A percentile compares a stretch with the other conserved stretches of the same genome.
Evolutionary conservation across 345 rosid genomes (phyloP).

Genomic region (Conringia planisiliqua): DNA sequence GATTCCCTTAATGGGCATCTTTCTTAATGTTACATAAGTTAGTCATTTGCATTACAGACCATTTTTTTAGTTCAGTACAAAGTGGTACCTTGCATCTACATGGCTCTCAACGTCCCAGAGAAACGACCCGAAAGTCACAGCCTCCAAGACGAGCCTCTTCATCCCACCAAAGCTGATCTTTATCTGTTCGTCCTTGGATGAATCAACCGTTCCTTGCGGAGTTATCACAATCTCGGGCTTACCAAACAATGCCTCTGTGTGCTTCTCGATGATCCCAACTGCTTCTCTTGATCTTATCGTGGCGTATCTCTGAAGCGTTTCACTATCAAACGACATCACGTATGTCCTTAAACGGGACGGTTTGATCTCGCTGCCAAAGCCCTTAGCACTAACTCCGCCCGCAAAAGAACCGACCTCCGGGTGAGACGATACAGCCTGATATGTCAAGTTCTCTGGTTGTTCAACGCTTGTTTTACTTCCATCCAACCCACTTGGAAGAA

Average conservation of each 20-base stretch:
- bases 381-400: constrained; percentile 54
- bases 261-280: constrained; percentile 87
- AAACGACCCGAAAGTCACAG: constrained; percentile 94
- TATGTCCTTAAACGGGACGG: constrained; percentile 68
- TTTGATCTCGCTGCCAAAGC: constrained; percentile 57
- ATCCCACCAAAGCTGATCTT: constrained; percentile 83
- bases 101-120: constrained; percentile 97
- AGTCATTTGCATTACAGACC: constrained; percentile 20
- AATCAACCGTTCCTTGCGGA: constrained; percentile 63
- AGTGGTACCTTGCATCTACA: constrained; percentile 93
- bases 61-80: constrained; percentile 53
- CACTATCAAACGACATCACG: constrained; percentile 91
- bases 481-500: constrained; percentile 52
- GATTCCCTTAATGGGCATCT: constrained; percentile 12
- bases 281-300: constrained; percentile 93
- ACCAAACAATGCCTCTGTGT: constrained; percentile 93
- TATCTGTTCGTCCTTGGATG: constrained; percentile 68
- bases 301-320: constrained; percentile 89
- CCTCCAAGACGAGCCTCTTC: constrained; percentile 94
- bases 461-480: constrained; percentile 34
- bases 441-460: constrained; percentile 28
- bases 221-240: constrained; percentile 76
- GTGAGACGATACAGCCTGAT: constrained; percentile 46
- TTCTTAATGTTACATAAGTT: constrained; percentile 33
- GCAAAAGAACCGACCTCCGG: constrained; percentile 59